Conservation (phyloP, 768 basidiomycete species). For the Mycena leptocephala region DNA sequence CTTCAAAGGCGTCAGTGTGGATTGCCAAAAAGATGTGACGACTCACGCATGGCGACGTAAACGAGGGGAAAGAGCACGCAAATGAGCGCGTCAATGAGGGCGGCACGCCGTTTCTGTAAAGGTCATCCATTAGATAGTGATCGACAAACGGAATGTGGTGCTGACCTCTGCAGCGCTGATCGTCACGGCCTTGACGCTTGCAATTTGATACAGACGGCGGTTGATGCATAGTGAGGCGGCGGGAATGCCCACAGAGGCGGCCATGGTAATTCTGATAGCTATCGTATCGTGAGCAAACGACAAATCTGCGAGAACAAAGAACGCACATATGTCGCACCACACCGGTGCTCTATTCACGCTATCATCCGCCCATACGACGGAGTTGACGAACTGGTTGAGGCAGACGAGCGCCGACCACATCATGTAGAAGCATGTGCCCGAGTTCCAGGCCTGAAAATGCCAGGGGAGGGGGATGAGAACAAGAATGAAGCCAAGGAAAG, state of each 20-base stretch:
- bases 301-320: neutral
- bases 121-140: conserved; percentile 45
- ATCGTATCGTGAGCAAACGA: conserved; percentile 32
- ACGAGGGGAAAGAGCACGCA: conserved; percentile 65
- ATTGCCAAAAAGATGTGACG: neutral
- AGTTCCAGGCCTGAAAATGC: conserved; percentile 65
- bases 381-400: conserved; percentile 64
- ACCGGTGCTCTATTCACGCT: conserved; percentile 58
- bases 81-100: conserved; percentile 62
- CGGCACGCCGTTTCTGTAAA: conserved; percentile 54
- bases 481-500: conserved; percentile 60
- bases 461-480: conserved; percentile 65
- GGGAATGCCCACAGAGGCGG: conserved; percentile 59
- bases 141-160: conserved; percentile 52
- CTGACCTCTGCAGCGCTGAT: conserved; percentile 54
- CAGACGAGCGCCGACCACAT: conserved; percentile 59
- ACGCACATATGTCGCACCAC: conserved; percentile 79
- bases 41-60: conserved; percentile 56
- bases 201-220: conserved; percentile 65
- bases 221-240: conserved; percentile 67
- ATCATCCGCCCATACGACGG: conserved; percentile 68
- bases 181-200: conserved; percentile 45
- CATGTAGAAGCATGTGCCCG: conserved; percentile 64
- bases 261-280: conserved; percentile 68
- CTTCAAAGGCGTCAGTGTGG: neutral